These are phyloP conservation scores for Crithidia thermophila DNA, from an alignment of 208 protist species.

Conservation along the genomic window DNA sequence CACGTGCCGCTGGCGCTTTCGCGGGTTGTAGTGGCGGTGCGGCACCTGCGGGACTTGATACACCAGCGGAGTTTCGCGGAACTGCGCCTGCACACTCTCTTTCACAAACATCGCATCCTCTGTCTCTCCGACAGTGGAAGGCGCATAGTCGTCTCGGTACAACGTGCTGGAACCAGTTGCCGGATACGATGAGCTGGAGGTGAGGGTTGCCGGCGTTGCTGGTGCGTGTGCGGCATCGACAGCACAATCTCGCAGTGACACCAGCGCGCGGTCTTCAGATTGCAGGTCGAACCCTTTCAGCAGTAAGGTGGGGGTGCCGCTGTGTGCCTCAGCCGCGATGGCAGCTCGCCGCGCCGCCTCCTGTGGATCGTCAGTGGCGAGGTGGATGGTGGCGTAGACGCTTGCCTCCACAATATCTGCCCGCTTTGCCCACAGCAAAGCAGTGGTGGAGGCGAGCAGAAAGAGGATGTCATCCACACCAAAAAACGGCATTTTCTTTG, in stretches of 20 bases:
- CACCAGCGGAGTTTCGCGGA: conserved; percentile 17
- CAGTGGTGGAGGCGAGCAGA: conserved; percentile 66
- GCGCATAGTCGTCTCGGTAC: neutral
- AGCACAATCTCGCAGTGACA: conserved; percentile 12
- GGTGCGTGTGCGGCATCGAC: neutral
- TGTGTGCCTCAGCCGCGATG: conserved; percentile 13
- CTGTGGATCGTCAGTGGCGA: conserved; percentile 38
- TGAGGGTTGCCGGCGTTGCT: neutral
- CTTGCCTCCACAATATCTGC: conserved; percentile 44
- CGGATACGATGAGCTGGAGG: neutral
- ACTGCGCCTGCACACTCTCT: conserved; percentile 40
- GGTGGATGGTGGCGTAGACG: conserved; percentile 35
- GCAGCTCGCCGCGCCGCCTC: conserved; percentile 33
- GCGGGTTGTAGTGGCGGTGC: conserved; percentile 62
- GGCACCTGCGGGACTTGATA: conserved; percentile 58
- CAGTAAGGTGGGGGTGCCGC: conserved; percentile 23
- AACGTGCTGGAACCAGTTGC: neutral
- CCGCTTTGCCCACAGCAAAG: conserved; percentile 67
- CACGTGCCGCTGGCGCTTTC: conserved; percentile 43
- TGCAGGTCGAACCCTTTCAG: conserved; percentile 48
- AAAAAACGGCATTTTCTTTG: conserved; percentile 62
- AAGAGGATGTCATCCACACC: conserved; percentile 83
- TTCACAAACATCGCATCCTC: conserved; percentile 14
- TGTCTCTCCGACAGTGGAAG: neutral
- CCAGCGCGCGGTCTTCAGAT: conserved; percentile 26